phyloP scores from a whole-genome alignment of 1,139 yeast genomes.

The Zhuliangozyma blackwelliae region DNA sequence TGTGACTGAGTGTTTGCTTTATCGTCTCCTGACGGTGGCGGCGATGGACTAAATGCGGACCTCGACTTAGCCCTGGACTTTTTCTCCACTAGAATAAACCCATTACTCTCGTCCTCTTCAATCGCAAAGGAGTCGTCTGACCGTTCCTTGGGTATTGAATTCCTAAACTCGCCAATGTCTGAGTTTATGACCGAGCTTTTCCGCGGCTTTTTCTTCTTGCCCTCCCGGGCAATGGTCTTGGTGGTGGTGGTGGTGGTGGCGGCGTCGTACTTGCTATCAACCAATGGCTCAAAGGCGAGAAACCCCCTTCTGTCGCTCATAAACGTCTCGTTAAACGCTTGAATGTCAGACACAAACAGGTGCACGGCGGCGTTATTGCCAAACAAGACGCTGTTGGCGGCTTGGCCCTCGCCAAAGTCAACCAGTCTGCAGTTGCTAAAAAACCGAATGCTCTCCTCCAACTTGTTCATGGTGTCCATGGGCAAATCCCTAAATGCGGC shows the following conservation, averaged over 20 bases:
- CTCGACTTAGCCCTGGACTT: slow-evolving; percentile 19
- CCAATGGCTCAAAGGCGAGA: slow-evolving; percentile 42
- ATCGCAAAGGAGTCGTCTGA: slow-evolving; percentile 14
- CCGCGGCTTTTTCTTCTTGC: slow-evolving; percentile 24
- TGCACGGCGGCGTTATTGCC: slow-evolving; percentile 20
- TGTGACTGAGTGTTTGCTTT: no score
- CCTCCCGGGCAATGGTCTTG: slow-evolving; percentile 6
- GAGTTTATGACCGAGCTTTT: slow-evolving; percentile 20
- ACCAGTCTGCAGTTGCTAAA: slow-evolving; percentile 26
- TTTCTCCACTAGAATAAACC: slow-evolving; percentile 28
- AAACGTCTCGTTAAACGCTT: slow-evolving; percentile 41
- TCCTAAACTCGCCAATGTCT: slow-evolving; percentile 23
- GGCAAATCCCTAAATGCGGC: slow-evolving; percentile 26
- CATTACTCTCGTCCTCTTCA: slow-evolving; percentile 28
- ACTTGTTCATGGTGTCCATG: slow-evolving; percentile 19
- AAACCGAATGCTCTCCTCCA: slow-evolving; percentile 26
- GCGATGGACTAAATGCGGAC: not conserved
- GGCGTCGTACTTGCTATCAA: slow-evolving; percentile 33
- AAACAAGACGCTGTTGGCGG: slow-evolving; percentile 15
- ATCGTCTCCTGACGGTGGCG: no score
- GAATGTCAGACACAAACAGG: slow-evolving; percentile 14
- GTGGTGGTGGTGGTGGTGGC: slow-evolving; percentile 5
- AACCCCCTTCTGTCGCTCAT: slow-evolving; percentile 43
- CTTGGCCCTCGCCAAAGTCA: slow-evolving; percentile 15
- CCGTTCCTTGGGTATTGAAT: slow-evolving; percentile 1